Conservation (phyloP, 2,329 filamentous ascomycete genomes). For the Endocalyx cinctus region DNA sequence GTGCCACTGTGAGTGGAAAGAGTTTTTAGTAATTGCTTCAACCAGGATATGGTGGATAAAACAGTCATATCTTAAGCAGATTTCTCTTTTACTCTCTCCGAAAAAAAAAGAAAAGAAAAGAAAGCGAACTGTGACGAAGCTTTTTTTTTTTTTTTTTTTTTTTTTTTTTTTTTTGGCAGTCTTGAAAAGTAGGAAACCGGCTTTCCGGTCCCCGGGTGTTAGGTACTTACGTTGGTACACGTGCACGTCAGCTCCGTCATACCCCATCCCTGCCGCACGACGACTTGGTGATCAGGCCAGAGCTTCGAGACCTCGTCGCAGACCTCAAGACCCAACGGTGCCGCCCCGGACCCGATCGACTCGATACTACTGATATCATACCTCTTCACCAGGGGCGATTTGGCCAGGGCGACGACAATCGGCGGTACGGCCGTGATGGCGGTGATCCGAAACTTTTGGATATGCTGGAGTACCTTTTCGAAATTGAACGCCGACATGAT, state of each 20-base stretch:
- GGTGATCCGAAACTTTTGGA: conserved; percentile 66
- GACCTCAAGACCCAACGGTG: conserved; percentile 58
- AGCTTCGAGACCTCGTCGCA: conserved; percentile 54
- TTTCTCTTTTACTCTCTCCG: too few species aligned
- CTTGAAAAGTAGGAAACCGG: too few species aligned
- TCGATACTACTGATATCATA: conserved; percentile 66
- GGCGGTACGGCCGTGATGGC: conserved; percentile 66
- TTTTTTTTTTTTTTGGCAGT: too few species aligned
- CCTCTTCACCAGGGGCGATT: conserved; percentile 60
- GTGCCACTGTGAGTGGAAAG: too few species aligned
- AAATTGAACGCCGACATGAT: conserved; percentile 79
- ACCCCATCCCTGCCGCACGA: conserved; percentile 69
- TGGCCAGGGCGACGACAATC: conserved; percentile 67
- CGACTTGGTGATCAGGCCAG: conserved; percentile 37
- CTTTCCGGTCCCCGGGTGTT: too few species aligned
- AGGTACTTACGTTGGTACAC: too few species aligned
- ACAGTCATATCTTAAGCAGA: too few species aligned
- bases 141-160: too few species aligned
- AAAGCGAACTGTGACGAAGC: too few species aligned
- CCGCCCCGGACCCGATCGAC: conserved; percentile 59
- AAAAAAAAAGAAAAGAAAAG: too few species aligned
- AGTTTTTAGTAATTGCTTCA: too few species aligned
- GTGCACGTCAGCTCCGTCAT: conserved; percentile 83
- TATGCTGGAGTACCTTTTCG: conserved; percentile 61
- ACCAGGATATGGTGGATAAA: too few species aligned